Conservation (phyloP, 495 filamentous ascomycete species). For the Parathielavia hyrcaniae region DNA sequence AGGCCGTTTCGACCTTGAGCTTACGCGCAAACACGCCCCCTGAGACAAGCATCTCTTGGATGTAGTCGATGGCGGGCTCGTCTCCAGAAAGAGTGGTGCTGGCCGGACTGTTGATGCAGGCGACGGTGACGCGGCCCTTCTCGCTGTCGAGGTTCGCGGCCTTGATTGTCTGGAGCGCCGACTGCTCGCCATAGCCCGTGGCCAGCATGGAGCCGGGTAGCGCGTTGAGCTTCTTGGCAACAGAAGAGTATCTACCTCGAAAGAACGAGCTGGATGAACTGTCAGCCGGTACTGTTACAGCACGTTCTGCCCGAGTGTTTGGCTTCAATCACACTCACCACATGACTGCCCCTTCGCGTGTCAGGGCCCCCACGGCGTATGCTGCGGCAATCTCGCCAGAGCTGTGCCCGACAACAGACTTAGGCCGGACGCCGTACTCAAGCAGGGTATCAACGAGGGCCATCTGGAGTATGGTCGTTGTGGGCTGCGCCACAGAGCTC, state of each 20-base stretch:
- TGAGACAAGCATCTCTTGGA: not conserved
- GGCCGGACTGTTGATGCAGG: not conserved
- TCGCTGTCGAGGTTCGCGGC: not conserved
- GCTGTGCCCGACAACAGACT: not conserved
- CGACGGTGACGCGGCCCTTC: not conserved
- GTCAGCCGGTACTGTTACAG: not conserved
- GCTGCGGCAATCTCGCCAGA: constrained; percentile 4
- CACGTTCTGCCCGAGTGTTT: not conserved
- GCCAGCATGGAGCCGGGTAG: not conserved
- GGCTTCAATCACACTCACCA: not conserved
- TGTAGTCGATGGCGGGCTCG: not conserved
- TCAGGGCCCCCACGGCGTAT: not conserved
- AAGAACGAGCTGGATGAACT: not conserved
- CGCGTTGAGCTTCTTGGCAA: not conserved
- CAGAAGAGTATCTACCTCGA: not conserved
- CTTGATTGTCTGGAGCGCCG: not conserved
- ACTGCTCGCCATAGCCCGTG: not conserved
- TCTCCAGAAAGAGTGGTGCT: not conserved
- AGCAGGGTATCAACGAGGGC: not conserved
- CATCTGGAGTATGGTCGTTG: not conserved
- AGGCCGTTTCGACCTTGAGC: not conserved
- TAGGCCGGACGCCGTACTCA: not conserved
- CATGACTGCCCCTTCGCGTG: not conserved
- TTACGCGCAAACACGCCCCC: not conserved
- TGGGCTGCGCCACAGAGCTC: not conserved